Base-by-base conservation (phyloP, 345 rosid species). In the Turritis glabra region DNA sequence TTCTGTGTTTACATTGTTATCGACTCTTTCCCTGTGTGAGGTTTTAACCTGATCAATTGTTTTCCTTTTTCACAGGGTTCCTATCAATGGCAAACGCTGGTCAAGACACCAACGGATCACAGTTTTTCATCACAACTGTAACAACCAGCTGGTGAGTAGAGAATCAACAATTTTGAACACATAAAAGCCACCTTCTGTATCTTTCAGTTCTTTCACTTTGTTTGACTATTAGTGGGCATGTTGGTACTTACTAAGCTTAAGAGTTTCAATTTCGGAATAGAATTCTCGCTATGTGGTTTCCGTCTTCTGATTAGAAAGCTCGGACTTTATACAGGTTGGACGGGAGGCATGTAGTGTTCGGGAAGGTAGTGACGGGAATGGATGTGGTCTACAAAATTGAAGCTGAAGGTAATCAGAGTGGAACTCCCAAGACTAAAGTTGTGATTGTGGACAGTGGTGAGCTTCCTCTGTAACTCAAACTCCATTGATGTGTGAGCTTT, bases 21-120 rank as follows among this genome's bases (percentile, higher is more conserved):
- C 23, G 13, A 4, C 27, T 22, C 40, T 62, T 41, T 33, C 2
- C 19, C 18, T 29, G 3, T 2, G 17, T 47, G 46, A 35, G 54
- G n/a, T 47, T 57, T 44, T 71, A 22, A 13, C 44, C 18, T 50
- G 51, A 26, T 14, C 30, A 19, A 23, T 19, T 63, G 25, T 23
- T 22, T 37, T 27, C 18, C 26, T 41, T 58, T 47, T 65, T 18
- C 44, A 11, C 80, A 95, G 99, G 97, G 55, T 19, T 86, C 67
- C 67, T 95, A 71, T 95, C 97, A 17, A 92, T 92, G 99, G 99
- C 97, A 64, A 95, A 95, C 64, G 90, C 99, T 30, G 99, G 99
- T 57, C 44, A 61, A 3, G 91, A 92, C 82, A 90, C 97, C 38
- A 92, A 90, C 0, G 99, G 97, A 30, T 95, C 99, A n/a, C 99